These are phyloP conservation scores for Macrophomina phaseolina DNA, from an alignment of 2,329 filamentous ascomycete species.

Conservation along the genomic window DNA sequence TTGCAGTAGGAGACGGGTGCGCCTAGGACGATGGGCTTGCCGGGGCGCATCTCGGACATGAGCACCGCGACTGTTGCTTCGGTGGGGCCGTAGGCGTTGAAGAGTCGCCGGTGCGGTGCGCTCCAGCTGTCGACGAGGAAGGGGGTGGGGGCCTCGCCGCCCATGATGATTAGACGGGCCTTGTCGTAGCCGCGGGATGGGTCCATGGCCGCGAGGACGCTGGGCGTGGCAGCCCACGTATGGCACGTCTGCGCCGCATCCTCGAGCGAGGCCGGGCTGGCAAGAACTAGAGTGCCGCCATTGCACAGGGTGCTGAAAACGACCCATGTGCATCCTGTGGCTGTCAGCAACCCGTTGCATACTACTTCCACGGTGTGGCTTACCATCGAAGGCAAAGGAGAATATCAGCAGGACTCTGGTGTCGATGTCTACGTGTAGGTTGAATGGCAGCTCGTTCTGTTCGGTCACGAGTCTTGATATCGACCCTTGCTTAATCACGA, in stretches of 20 bases:
- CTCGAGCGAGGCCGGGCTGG: not conserved
- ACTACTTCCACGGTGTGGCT: not conserved
- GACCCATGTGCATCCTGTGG: constrained; percentile 51
- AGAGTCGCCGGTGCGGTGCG: not conserved
- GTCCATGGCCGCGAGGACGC: constrained; percentile 22
- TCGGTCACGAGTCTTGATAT: constrained; percentile 1
- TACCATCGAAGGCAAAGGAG: constrained; percentile 62
- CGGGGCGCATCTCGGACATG: constrained; percentile 24
- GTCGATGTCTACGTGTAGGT: not conserved
- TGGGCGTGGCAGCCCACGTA: not conserved
- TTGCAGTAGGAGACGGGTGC: not conserved
- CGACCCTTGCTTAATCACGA: constrained; percentile 32
- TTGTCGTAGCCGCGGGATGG: not conserved
- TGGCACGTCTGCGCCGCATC: constrained; percentile 4
- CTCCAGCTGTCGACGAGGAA: constrained; percentile 11
- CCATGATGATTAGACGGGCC: not conserved
- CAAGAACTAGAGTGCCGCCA: constrained; percentile 13
- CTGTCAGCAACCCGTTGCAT: not conserved
- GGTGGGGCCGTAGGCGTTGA: constrained; percentile 27
- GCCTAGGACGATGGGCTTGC: constrained; percentile 23
- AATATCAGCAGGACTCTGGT: constrained; percentile 30
- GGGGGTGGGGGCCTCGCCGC: constrained; percentile 7
- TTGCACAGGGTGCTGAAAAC: constrained; percentile 60
- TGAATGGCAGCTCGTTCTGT: not conserved
- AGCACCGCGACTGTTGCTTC: constrained; percentile 24